These are phyloP conservation scores for Kurtzmaniella natalensis DNA, from an alignment of 1,139 yeast genomes.

Conservation along the genomic window DNA sequence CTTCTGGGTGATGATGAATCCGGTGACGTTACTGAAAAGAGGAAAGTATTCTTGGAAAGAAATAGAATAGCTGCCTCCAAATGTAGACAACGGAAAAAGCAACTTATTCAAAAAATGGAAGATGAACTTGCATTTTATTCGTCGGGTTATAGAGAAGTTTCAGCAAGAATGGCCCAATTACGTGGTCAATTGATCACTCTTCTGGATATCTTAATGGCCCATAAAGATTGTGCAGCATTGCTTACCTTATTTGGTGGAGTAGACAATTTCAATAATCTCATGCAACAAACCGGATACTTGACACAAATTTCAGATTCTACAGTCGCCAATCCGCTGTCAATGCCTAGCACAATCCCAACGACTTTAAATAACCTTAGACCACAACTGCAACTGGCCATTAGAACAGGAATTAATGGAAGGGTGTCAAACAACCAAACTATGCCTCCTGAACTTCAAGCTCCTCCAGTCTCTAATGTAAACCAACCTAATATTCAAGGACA, in stretches of 20 bases:
- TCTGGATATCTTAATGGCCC: slow-evolving; percentile 33
- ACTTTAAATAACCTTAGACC: slow-evolving; percentile 16
- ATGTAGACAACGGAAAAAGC: slow-evolving; percentile 93
- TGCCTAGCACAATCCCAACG: slow-evolving; percentile 33
- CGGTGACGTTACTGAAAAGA: slow-evolving; percentile 42
- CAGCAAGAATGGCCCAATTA: slow-evolving; percentile 52
- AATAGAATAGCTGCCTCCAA: slow-evolving; percentile 94
- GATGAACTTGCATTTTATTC: slow-evolving; percentile 67
- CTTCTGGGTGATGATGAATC: slow-evolving; percentile 32
- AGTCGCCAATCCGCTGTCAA: slow-evolving; percentile 17
- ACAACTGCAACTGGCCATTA: slow-evolving; percentile 4
- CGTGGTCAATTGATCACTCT: slow-evolving; percentile 57
- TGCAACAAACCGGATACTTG: slow-evolving; percentile 29
- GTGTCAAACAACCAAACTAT: no score
- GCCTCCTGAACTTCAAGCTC: no score
- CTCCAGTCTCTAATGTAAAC: no score
- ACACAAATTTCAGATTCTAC: slow-evolving; percentile 19
- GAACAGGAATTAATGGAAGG: no score
- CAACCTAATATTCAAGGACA: neutral
- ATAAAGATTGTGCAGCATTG: slow-evolving; percentile 37
- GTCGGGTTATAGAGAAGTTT: slow-evolving; percentile 64
- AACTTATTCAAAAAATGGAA: slow-evolving; percentile 79
- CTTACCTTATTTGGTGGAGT: slow-evolving; percentile 35
- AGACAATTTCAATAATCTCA: slow-evolving; percentile 27
- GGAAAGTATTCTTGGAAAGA: slow-evolving; percentile 81